Evolutionary conservation across 78 protist species (phyloP).

Genomic region (Chrysochromulina tobinii): DNA sequence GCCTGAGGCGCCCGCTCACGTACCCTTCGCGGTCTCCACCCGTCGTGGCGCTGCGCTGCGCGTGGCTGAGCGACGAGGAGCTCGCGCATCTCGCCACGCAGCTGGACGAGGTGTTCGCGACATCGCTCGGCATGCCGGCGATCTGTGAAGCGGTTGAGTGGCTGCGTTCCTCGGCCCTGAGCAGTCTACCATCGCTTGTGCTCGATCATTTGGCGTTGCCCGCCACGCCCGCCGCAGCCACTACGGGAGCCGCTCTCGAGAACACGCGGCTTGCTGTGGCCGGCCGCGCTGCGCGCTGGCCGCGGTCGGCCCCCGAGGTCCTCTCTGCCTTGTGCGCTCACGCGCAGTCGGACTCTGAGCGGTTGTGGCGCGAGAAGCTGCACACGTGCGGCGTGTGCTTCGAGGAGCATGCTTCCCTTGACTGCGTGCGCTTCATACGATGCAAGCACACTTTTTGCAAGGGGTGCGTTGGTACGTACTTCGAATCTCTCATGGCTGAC

Average conservation of each 20-base stretch:
- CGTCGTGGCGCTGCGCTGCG: neutral
- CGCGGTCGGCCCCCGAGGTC: neutral
- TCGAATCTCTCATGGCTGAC: neutral
- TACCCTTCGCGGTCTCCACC: neutral
- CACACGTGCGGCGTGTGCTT: conserved; percentile 23
- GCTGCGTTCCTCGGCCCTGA: neutral
- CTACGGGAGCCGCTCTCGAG: too few relatives aligned
- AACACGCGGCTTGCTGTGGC: neutral
- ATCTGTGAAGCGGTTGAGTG: neutral
- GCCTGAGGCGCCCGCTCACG: neutral
- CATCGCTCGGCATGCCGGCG: neutral
- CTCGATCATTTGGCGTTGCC: too few relatives aligned
- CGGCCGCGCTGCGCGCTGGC: neutral
- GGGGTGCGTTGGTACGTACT: neutral
- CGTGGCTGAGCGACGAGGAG: neutral
- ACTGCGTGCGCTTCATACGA: neutral
- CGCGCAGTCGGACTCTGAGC: neutral
- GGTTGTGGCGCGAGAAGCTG: neutral
- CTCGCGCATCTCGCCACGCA: neutral
- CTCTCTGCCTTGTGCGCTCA: neutral
- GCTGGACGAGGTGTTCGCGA: neutral
- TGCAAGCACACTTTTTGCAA: conserved; percentile 1
- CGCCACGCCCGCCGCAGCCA: too few relatives aligned
- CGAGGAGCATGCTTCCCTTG: neutral
- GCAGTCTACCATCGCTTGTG: too few relatives aligned